These are phyloP conservation scores for Penicillium pulvis DNA, from an alignment of 495 filamentous ascomycete species.

Conservation along the genomic window DNA sequence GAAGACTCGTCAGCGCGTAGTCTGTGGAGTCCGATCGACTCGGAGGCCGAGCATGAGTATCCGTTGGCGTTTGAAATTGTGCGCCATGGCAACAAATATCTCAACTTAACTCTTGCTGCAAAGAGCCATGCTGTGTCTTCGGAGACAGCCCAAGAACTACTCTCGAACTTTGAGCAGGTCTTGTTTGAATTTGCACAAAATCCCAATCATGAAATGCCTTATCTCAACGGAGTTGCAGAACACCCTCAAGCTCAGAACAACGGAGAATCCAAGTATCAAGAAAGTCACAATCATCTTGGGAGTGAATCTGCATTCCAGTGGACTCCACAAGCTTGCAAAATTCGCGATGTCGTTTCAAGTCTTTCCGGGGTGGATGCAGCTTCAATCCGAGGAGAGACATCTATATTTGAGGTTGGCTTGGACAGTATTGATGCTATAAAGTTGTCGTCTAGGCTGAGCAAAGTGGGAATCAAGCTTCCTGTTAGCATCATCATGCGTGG, in stretches of 20 bases:
- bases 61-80: constrained; percentile 74
- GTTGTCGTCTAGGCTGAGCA: constrained; percentile 65
- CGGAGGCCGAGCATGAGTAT: constrained; percentile 62
- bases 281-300: not conserved
- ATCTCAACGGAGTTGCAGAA: constrained; percentile 15
- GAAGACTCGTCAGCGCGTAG: constrained; percentile 20
- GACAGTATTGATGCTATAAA: constrained; percentile 91
- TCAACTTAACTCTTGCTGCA: constrained; percentile 59
- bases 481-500: constrained; percentile 69
- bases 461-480: constrained; percentile 56
- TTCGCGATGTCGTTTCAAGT: constrained; percentile 61
- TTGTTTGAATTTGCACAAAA: constrained; percentile 29
- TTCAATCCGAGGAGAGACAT: constrained; percentile 55
- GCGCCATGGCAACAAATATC: constrained; percentile 40
- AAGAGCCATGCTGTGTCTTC: constrained; percentile 24
- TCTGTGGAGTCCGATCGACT: constrained; percentile 59
- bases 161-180: constrained; percentile 27
- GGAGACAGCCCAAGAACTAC: constrained; percentile 22
- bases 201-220: constrained; percentile 19
- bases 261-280: not conserved
- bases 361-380: constrained; percentile 55
- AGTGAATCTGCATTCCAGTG: constrained; percentile 48
- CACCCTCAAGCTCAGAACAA: not conserved
- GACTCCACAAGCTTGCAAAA: constrained; percentile 46
- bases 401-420: constrained; percentile 80